phyloP scores from a whole-genome alignment of 208 protist genomes.

The Leishmania arabica region DNA sequence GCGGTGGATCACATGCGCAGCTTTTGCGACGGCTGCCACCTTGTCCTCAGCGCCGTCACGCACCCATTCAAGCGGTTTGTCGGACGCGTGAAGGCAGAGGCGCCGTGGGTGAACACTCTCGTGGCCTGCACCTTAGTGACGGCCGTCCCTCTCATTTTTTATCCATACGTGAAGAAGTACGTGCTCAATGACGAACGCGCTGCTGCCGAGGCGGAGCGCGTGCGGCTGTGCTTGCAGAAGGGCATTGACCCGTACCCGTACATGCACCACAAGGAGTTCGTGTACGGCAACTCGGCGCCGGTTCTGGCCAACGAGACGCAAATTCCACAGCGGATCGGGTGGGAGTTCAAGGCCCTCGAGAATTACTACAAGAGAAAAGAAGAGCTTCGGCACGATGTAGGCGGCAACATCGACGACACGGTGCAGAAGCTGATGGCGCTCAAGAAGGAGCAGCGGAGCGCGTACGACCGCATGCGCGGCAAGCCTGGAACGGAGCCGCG shows the following conservation, averaged over 20 bases:
- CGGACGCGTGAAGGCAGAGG: slow-evolving; percentile 59
- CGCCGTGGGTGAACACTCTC: slow-evolving; percentile 76
- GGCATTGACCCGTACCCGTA: slow-evolving; percentile 91
- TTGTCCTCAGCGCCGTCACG: slow-evolving; percentile 34
- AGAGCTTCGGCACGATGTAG: slow-evolving; percentile 70
- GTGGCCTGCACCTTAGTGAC: slow-evolving; percentile 47
- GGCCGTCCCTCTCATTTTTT: slow-evolving; percentile 56
- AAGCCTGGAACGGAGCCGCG: slow-evolving; percentile 41
- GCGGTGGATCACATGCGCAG: slow-evolving; percentile 57
- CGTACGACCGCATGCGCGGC: slow-evolving; percentile 38
- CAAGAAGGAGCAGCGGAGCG: slow-evolving; percentile 33
- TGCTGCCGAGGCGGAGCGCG: slow-evolving; percentile 78
- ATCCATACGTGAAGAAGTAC: slow-evolving; percentile 72
- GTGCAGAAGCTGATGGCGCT: slow-evolving; percentile 71
- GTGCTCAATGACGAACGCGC: slow-evolving; percentile 49
- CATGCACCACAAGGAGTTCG: slow-evolving; percentile 82
- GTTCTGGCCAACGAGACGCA: slow-evolving; percentile 41
- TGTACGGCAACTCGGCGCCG: slow-evolving; percentile 71
- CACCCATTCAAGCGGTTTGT: slow-evolving; percentile 47
- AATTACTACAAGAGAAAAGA: slow-evolving; percentile 75
- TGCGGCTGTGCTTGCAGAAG: slow-evolving; percentile 90
- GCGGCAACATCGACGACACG: slow-evolving; percentile 60
- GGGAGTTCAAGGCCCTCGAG: slow-evolving; percentile 61
- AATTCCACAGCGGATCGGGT: slow-evolving; percentile 43
- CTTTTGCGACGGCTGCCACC: slow-evolving; percentile 74